Base-by-base conservation (phyloP, 768 basidiomycete genomes). In the Russula virescens region DNA sequence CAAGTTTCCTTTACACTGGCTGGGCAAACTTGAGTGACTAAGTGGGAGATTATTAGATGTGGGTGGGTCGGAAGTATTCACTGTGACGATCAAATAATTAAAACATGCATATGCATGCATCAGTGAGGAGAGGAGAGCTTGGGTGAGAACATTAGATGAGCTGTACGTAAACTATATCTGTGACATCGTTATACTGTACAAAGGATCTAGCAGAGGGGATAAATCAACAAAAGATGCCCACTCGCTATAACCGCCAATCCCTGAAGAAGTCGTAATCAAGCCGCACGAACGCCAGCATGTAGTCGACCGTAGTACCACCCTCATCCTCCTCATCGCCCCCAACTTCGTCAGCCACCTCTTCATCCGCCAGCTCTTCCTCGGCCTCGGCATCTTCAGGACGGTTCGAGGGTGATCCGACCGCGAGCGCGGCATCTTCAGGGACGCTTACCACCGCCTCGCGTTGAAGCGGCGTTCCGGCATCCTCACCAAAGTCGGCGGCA, bases 231-330 rank as follows among this genome's bases (percentile, higher is more conserved):
- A 49, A 31, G 42, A 48, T 57, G 35, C 16, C 35, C 45, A 57
- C 25, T 64, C 69, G n/a, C n/a, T 77, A 84, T 71, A 87, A 31
- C 55, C 84, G 80, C 88, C 89, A 91, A 47, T 87, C 86, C 61
- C 75, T 77, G 75, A 93, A 93, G 72, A 80, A 86, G 42, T 86
- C 85, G 70, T 79, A 81, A 66, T 92, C 87, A 46, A 69, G 71
- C 55, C 79, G 76, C 26, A 88, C 85, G 67, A 84, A 80, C 18
- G 76, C 71, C 34, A 97, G 76, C 92, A 97, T 94, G 69, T 91
- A 94, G 60, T 94, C 92, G 45, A 87, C 85, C 19, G 88, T 78
- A 10, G 84, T 86, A 18, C 91, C 91, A 1, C 88, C 87, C 42
- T 88, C 85, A 3, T 76, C 76, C 13, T 73, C 74, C 23, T 68